Evolutionary conservation across 2,329 filamentous ascomycete genomes (phyloP), one percentile per base, ranked within the genome.

Genomic region (Colletotrichum somersetense): DNA sequence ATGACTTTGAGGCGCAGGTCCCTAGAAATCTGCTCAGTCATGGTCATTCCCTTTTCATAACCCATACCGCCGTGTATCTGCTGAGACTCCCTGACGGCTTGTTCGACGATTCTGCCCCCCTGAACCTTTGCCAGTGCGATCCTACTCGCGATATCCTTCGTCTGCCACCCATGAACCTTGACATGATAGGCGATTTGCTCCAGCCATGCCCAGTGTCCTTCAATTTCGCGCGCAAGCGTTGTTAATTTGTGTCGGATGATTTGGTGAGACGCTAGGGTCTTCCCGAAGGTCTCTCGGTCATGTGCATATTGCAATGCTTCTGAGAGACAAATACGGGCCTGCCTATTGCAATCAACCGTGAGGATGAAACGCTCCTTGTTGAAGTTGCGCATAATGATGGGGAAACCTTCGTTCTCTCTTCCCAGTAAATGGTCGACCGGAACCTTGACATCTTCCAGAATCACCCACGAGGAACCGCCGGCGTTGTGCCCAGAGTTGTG

Each of bases 401-500:
- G 81, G 79, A 90, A 90, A 2, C 88, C 89, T 26, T 84, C 77
- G 71, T 89, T 88, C 72, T 89, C 88, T 40, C 81, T 77, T 5
- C 88, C 88, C 2, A 91, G 75, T 1, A 89, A 80, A 67, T 89
- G 88, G 35, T 83, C 82, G 0, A 81, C 82, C 0, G 89, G 88
- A 0, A 91, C 89, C 20, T 79, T 75, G 3, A 90, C 88, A 70
- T 89, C 81, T 57, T 90, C 87, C 26, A 90, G 81, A 26, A 86
- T 85, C 61, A 90, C 83, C 73, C 86, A 89, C 0, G 86, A 88
- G 5, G 87, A 83, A 77, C 89, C 89, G 52, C 90, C 91, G 6
- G 89, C 89, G 75, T 90, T 88, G n/a, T 91, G 89, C 3, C 91
- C 91, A 35, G 87, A 90, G 78, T 93, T 92, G 64, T 86, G 80